These are phyloP conservation scores for Solanum chacoense DNA, from an alignment of 305 asterid species.

Conservation along the genomic window DNA sequence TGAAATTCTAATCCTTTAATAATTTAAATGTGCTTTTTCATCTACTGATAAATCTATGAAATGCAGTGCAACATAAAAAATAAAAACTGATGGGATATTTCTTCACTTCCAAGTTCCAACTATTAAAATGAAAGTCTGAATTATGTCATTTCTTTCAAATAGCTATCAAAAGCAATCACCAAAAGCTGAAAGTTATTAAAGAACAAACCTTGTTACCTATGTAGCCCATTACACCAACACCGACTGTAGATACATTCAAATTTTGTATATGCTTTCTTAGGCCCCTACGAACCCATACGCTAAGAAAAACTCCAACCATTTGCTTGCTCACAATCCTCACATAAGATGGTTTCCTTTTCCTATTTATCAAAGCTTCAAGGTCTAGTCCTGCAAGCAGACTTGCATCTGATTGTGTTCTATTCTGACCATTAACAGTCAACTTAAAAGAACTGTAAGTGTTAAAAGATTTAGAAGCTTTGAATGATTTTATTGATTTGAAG, in stretches of 20 bases:
- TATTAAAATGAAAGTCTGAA: not conserved
- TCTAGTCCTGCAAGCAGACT: conserved; percentile 48
- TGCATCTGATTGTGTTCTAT: conserved; percentile 25
- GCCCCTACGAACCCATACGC: conserved; percentile 85
- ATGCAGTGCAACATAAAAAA: not conserved
- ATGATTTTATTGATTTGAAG: conserved; percentile 32
- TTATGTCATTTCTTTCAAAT: not conserved
- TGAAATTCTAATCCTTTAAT: not conserved
- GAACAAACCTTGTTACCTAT: conserved; percentile 91
- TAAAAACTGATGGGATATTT: not conserved
- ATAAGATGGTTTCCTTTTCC: conserved; percentile 69
- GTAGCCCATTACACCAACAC: conserved; percentile 97
- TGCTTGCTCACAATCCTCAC: conserved; percentile 93
- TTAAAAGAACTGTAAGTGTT: conserved; percentile 48
- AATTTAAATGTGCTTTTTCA: not conserved
- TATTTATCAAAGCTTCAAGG: conserved; percentile 61
- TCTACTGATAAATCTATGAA: not conserved
- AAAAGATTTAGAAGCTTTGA: conserved; percentile 49
- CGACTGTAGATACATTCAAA: conserved; percentile 76
- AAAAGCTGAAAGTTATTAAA: conserved; percentile 13
- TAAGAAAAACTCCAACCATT: conserved; percentile 85
- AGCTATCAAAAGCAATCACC: not conserved
- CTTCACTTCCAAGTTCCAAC: not conserved
- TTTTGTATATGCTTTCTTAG: conserved; percentile 77
- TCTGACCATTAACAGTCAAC: conserved; percentile 21